phyloP scores from a whole-genome alignment of 2,329 filamentous ascomycete genomes.

The Esteya vermicola region DNA sequence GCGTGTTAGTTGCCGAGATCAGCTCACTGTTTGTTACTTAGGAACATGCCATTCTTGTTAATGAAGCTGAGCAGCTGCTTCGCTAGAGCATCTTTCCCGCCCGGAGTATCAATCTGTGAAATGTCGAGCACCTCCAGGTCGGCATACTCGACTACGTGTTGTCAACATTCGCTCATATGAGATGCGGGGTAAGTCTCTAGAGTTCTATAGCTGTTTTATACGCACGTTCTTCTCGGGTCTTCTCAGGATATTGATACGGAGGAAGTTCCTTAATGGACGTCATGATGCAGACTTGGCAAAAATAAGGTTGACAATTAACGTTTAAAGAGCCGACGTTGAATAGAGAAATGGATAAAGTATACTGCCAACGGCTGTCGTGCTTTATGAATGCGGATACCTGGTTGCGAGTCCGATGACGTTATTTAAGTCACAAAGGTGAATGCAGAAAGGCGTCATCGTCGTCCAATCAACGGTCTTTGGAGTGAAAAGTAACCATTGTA shows the following conservation, averaged over 20 bases:
- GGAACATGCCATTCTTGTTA: background rate
- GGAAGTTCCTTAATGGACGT: background rate
- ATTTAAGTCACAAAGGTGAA: too few species aligned
- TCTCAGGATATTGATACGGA: background rate
- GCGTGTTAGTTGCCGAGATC: slow-evolving; percentile 9
- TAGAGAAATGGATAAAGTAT: background rate
- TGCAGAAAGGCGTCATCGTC: too few species aligned
- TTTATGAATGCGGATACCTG: too few species aligned
- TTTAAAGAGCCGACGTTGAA: background rate
- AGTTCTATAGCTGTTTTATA: background rate
- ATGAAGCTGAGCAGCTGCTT: background rate
- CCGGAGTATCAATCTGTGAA: background rate
- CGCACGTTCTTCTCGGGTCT: background rate
- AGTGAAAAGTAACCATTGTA: too few species aligned
- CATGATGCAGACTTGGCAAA: too few species aligned
- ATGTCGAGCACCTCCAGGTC: background rate
- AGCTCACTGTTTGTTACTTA: background rate
- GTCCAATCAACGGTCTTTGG: too few species aligned
- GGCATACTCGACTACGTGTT: background rate
- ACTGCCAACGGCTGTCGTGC: too few species aligned
- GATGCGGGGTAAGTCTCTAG: background rate
- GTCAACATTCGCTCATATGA: background rate
- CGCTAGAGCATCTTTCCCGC: background rate
- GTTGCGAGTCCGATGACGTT: too few species aligned
- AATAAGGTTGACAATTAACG: background rate